Evolutionary conservation across 768 basidiomycete genomes (phyloP).

Genomic region (Macrolepiota fuliginosa): DNA sequence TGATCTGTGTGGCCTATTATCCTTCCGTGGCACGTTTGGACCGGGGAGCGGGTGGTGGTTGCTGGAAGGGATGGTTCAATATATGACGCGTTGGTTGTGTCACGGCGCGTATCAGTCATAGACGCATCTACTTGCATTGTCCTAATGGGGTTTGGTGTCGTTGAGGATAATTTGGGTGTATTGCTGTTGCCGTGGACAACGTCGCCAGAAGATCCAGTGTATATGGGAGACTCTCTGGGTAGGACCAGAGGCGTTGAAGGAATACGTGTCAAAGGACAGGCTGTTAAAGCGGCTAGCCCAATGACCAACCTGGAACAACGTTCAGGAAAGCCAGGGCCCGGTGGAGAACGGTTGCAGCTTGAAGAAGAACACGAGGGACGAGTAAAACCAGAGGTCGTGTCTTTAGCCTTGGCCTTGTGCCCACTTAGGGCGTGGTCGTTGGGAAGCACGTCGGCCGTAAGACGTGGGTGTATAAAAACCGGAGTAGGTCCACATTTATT

Average conservation of each 20-base stretch:
- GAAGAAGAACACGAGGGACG: background rate
- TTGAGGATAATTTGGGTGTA: background rate
- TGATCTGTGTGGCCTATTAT: no score
- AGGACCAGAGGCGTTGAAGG: background rate
- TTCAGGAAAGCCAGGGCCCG: background rate
- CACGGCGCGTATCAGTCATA: slow-evolving; percentile 4
- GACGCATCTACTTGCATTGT: background rate
- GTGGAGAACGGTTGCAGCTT: background rate
- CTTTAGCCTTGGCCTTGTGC: background rate
- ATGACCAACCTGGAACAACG: background rate
- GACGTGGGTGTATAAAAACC: background rate
- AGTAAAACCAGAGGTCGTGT: background rate
- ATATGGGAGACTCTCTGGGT: background rate
- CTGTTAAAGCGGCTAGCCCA: background rate
- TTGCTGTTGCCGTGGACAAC: background rate
- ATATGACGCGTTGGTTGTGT: background rate
- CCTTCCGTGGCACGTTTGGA: background rate
- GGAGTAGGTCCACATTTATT: slow-evolving; percentile 1
- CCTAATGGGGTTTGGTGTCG: background rate
- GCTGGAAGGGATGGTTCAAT: background rate
- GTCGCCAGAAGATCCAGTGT: background rate
- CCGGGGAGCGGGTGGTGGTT: background rate
- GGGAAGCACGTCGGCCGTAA: background rate
- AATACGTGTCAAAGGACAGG: background rate
- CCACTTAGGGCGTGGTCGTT: background rate